phyloP scores from a whole-genome alignment of 768 basidiomycete species.

The Pisolithus microcarpus region DNA sequence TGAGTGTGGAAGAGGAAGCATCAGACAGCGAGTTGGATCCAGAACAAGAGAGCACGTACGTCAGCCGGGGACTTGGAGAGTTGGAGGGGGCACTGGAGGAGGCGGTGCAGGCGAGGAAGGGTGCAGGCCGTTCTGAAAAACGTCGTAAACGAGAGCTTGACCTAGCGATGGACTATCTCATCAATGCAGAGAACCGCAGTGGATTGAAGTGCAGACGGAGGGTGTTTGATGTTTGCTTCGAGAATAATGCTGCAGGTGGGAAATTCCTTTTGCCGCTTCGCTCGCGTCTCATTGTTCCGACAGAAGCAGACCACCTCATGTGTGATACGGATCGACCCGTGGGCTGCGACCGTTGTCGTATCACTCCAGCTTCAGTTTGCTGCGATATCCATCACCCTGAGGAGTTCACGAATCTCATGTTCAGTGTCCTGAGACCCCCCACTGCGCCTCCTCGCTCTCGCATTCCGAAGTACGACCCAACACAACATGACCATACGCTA shows the following conservation, averaged over 20 bases:
- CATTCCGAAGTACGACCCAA: conserved; percentile 20
- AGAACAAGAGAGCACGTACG: too few species aligned
- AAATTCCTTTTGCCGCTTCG: background rate
- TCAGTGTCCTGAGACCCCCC: conserved; percentile 10
- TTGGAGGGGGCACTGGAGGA: background rate
- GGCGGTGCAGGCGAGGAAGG: background rate
- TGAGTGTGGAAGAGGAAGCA: conserved; percentile 12
- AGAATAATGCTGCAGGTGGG: background rate
- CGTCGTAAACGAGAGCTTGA: conserved; percentile 6
- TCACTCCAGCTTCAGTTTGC: background rate
- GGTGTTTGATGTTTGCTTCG: background rate
- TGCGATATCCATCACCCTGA: background rate
- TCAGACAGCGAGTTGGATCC: conserved; percentile 15
- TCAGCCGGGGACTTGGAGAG: conserved; percentile 3
- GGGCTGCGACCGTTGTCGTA: background rate
- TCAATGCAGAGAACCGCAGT: conserved; percentile 18
- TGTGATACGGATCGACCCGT: background rate
- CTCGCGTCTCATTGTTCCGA: background rate
- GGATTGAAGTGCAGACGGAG: conserved; percentile 5
- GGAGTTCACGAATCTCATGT: background rate
- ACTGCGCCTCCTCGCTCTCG: conserved; percentile 25
- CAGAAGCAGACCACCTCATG: background rate
- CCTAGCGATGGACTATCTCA: conserved; percentile 19
- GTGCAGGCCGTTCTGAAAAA: conserved; percentile 2
- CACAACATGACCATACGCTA: background rate